phyloP scores from a whole-genome alignment of 495 filamentous ascomycete genomes.

The Podospora sp. region DNA sequence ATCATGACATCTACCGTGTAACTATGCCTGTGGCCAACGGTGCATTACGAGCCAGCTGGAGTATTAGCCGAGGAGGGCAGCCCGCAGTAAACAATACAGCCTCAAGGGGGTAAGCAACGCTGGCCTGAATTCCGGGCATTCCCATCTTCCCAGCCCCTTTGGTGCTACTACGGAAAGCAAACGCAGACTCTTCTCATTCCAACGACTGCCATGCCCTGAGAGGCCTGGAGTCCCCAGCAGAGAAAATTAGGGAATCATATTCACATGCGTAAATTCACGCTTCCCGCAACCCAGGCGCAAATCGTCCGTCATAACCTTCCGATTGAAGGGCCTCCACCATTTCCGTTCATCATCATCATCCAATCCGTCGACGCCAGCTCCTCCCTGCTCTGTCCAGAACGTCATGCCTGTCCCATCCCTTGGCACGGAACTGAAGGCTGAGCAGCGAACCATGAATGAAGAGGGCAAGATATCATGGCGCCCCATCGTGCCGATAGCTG shows the following conservation, averaged over 20 bases:
- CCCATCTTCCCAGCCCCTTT: not conserved
- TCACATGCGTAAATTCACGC: not conserved
- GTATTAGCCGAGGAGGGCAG: not conserved
- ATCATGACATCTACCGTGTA: too few relatives aligned
- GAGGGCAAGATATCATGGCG: not conserved
- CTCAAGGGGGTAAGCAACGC: not conserved
- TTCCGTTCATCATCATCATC: not conserved
- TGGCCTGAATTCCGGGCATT: too few relatives aligned
- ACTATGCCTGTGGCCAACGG: too few relatives aligned
- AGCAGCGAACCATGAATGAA: not conserved
- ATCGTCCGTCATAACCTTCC: not conserved
- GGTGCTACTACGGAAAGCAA: not conserved
- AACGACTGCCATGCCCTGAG: not conserved
- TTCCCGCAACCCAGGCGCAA: not conserved
- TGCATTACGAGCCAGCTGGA: not conserved
- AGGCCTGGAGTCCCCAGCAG: not conserved
- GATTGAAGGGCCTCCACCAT: not conserved
- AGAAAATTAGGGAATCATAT: not conserved
- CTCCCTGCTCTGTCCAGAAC: not conserved
- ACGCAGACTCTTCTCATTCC: not conserved
- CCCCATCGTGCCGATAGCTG: not conserved
- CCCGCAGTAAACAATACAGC: not conserved
- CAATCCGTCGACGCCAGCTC: not conserved
- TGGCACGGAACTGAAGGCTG: not conserved
- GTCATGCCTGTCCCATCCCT: not conserved